Evolutionary conservation across 495 filamentous ascomycete species (phyloP).

Genomic region (Jackrogersella minutella): DNA sequence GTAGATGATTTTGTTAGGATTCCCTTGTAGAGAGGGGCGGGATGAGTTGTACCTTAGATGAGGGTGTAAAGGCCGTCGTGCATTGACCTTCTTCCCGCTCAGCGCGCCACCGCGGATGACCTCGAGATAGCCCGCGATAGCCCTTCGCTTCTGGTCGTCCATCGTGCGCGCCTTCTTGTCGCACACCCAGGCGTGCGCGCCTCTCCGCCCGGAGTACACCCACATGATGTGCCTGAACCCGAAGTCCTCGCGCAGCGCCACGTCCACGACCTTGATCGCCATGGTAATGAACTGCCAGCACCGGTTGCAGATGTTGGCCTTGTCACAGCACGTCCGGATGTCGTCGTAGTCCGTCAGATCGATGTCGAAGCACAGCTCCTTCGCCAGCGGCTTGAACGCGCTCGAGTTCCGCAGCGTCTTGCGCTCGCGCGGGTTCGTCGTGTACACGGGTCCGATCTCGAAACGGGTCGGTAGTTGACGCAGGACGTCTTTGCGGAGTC

Average conservation of each 20-base stretch:
- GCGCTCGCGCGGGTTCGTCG: constrained; percentile 89
- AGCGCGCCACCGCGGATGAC: constrained; percentile 82
- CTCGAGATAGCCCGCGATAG: constrained; percentile 87
- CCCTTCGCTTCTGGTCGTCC: constrained; percentile 82
- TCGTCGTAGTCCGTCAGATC: constrained; percentile 99
- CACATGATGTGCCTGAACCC: constrained; percentile 96
- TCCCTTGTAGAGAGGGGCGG: background rate
- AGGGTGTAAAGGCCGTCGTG: constrained; percentile 87
- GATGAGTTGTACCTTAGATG: constrained; percentile 70
- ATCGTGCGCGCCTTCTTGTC: constrained; percentile 83
- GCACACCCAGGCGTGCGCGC: constrained; percentile 98
- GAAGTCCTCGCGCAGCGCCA: constrained; percentile 88
- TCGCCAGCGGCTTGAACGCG: constrained; percentile 77
- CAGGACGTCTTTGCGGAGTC: constrained; percentile 89
- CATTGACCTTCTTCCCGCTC: constrained; percentile 85
- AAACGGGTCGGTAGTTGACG: constrained; percentile 89
- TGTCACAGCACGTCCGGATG: constrained; percentile 91
- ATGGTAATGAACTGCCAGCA: constrained; percentile 98
- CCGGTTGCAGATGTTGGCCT: constrained; percentile 90
- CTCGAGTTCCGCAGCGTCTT: constrained; percentile 81
- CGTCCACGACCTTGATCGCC: constrained; percentile 93
- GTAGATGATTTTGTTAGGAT: background rate
- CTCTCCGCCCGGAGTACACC: constrained; percentile 97
- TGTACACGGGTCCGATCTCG: constrained; percentile 97
- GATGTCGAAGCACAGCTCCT: constrained; percentile 98